These are phyloP conservation scores for Nitzschia sp. DNA, from an alignment of 108 stramenopile species.

Conservation along the genomic window DNA sequence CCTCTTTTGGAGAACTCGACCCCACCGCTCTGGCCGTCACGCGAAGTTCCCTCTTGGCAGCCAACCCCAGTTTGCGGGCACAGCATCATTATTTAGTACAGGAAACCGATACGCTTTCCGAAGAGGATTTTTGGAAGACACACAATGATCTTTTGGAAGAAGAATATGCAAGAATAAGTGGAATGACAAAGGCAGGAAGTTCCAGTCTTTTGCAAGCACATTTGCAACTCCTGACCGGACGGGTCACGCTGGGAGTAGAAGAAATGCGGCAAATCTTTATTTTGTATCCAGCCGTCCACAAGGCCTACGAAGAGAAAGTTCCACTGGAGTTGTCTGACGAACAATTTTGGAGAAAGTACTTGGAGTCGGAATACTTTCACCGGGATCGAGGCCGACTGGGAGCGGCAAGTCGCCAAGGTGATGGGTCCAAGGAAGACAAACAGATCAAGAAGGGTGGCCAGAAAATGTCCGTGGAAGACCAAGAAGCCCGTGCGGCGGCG, in stretches of 20 bases:
- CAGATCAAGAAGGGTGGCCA: constrained; percentile 27
- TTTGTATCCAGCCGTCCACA: constrained; percentile 88
- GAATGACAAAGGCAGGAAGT: constrained; percentile 50
- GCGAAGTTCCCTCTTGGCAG: constrained; percentile 76
- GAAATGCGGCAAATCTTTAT: constrained; percentile 92
- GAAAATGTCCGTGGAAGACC: constrained; percentile 38
- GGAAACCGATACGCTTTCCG: constrained; percentile 64
- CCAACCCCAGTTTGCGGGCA: constrained; percentile 75
- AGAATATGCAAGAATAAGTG: constrained; percentile 82
- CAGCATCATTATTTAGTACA: constrained; percentile 79
- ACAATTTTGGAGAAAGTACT: constrained; percentile 88
- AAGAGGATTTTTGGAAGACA: constrained; percentile 88
- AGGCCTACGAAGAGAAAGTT: constrained; percentile 91
- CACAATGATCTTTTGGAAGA: constrained; percentile 69
- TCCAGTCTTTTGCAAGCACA: constrained; percentile 67
- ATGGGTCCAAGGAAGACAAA: neutral
- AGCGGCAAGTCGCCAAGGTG: constrained; percentile 36
- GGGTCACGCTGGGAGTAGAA: constrained; percentile 59
- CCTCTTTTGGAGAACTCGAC: constrained; percentile 62
- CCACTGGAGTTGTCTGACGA: constrained; percentile 85
- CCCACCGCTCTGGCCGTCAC: constrained; percentile 73
- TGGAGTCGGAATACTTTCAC: constrained; percentile 88
- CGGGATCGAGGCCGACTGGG: constrained; percentile 84
- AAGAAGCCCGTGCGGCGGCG: constrained; percentile 75
- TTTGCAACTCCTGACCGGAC: constrained; percentile 52